Conservation (phyloP, 495 filamentous ascomycete genomes). For the Cercophora sp. region DNA sequence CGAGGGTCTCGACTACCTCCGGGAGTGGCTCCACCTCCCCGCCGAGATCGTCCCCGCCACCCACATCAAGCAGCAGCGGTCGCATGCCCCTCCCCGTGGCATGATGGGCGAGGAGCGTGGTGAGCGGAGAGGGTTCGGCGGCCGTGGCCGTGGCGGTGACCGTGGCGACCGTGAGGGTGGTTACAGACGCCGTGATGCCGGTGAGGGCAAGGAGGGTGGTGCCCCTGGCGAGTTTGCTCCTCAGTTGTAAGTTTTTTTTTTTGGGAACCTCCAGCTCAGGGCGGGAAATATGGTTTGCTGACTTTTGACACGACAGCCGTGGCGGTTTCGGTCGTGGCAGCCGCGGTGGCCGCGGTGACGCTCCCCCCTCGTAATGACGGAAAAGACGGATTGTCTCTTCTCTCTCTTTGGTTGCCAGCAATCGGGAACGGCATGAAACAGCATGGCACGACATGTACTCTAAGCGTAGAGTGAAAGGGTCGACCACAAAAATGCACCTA, state of each 20-base stretch:
- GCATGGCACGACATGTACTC: slow-evolving; percentile 50
- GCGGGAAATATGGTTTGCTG: slow-evolving; percentile 14
- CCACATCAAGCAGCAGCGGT: slow-evolving; percentile 99
- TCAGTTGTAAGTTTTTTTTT: slow-evolving; percentile 62
- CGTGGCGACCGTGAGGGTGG: slow-evolving; percentile 87
- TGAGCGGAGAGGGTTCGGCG: slow-evolving; percentile 61
- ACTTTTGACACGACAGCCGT: slow-evolving; percentile 55
- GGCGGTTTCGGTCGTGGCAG: slow-evolving; percentile 93
- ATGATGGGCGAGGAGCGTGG: slow-evolving; percentile 93
- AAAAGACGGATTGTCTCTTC: slow-evolving; percentile 26
- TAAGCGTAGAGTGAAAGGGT: slow-evolving; percentile 37
- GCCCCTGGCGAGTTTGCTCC: slow-evolving; percentile 93
- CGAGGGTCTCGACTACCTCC: slow-evolving; percentile 99
- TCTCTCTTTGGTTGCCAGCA: slow-evolving; percentile 33
- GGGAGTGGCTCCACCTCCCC: slow-evolving; percentile 99
- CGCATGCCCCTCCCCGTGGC: slow-evolving; percentile 93
- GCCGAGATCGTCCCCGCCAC: slow-evolving; percentile 99
- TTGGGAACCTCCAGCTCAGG: too few relatives aligned
- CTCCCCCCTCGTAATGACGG: slow-evolving; percentile 61
- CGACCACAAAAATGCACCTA: slow-evolving; percentile 30
- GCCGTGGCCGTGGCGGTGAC: slow-evolving; percentile 58
- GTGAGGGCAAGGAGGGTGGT: slow-evolving; percentile 86
- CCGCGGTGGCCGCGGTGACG: slow-evolving; percentile 67
- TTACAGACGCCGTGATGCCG: slow-evolving; percentile 82
- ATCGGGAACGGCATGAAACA: slow-evolving; percentile 27